A percentile compares a stretch with the other conserved stretches of the same genome.
phyloP scores from a whole-genome alignment of 139 green algal species.

The Gonium pectorale region DNA sequence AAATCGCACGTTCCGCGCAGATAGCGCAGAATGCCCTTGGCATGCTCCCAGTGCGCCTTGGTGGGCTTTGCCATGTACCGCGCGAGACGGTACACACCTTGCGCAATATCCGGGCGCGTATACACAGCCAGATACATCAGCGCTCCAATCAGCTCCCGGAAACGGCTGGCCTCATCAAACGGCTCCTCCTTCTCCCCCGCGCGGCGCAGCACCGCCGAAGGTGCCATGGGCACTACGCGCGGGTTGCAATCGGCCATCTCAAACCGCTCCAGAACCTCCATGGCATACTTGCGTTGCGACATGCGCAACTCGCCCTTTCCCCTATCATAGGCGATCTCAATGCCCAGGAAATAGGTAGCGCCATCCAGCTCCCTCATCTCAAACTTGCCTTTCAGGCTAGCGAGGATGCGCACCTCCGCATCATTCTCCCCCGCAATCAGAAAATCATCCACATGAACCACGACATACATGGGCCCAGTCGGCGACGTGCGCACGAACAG shows the following conservation, averaged over 20 bases:
- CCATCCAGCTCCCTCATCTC: conserved; percentile 29
- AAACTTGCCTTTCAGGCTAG: neutral
- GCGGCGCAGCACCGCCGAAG: neutral
- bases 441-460: conserved; percentile 58
- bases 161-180: conserved; percentile 52
- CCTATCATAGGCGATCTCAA: conserved; percentile 24
- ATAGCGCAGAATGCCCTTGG: no score
- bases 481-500: neutral
- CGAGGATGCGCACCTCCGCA: neutral
- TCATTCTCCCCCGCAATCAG: conserved; percentile 2
- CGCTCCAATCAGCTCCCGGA: no score
- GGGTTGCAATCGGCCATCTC: neutral
- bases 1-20: no score
- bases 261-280: neutral
- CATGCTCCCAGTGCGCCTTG: no score
- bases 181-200: conserved; percentile 60
- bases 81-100: no score
- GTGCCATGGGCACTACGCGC: neutral
- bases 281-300: neutral
- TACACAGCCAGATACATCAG: no score
- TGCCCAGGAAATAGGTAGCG: conserved; percentile 27
- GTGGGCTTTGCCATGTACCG: no score
- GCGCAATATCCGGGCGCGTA: no score
- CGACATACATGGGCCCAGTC: neutral
- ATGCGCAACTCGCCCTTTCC: neutral